Evolutionary conservation across 148 eudicot genomes (phyloP).

Genomic region (Diospyros kaki): DNA sequence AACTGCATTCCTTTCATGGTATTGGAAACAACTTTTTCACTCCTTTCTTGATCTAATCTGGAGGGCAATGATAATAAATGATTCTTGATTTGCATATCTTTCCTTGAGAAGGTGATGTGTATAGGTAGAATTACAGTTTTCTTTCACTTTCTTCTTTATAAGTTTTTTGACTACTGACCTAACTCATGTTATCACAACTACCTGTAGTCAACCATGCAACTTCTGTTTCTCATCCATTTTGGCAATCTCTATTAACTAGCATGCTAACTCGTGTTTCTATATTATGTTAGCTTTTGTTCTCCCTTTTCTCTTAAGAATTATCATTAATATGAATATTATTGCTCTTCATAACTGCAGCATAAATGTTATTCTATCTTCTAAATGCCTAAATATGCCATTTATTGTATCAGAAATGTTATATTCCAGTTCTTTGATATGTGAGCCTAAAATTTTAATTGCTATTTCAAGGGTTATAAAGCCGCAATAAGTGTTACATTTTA

Average conservation of each 20-base stretch:
- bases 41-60: conserved; percentile 1
- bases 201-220: not conserved
- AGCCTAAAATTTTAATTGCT: not conserved
- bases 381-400: not conserved
- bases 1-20: not conserved
- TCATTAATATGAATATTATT: not conserved
- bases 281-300: not conserved
- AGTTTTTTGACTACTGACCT: not conserved
- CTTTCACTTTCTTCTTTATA: not conserved
- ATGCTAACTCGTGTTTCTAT: not conserved
- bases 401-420: no score
- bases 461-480: not conserved
- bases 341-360: not conserved
- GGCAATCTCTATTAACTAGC: not conserved
- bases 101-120: not conserved
- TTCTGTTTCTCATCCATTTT: not conserved
- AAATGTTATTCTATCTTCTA: not conserved
- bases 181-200: not conserved
- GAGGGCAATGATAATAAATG: not conserved
- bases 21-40: not conserved
- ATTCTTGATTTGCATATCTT: not conserved
- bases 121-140: not conserved
- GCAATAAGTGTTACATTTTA: no score
- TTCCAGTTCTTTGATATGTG: no score
- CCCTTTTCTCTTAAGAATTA: not conserved